phyloP scores from a whole-genome alignment of 2,329 filamentous ascomycete genomes.

The Penicillium expansum region DNA sequence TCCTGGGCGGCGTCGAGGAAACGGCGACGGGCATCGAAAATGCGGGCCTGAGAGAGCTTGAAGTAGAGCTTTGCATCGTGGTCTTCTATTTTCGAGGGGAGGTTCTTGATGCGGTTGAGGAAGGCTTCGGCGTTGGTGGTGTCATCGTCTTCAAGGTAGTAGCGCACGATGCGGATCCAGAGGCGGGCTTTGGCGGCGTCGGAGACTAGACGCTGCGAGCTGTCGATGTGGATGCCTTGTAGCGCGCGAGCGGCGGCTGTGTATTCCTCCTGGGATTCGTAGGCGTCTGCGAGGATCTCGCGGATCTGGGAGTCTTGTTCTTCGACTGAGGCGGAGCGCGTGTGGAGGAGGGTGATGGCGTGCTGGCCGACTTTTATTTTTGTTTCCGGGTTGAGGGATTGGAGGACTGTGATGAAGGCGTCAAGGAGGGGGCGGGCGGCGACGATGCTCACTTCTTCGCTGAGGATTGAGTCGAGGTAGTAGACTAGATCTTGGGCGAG shows the following conservation, averaged over 20 bases:
- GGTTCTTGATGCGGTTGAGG: conserved; percentile 91
- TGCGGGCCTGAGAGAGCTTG: conserved; percentile 85
- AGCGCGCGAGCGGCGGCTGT: conserved; percentile 72
- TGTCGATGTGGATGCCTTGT: conserved; percentile 82
- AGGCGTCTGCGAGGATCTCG: conserved; percentile 75
- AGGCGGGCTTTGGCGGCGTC: conserved; percentile 78
- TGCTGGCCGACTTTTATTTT: conserved; percentile 74
- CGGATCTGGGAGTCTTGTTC: conserved; percentile 80
- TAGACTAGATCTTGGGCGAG: conserved; percentile 63
- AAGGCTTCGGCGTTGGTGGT: conserved; percentile 79
- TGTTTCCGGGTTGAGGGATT: conserved; percentile 54
- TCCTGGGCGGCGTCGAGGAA: conserved; percentile 85
- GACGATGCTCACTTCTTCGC: conserved; percentile 71
- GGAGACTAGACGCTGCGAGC: conserved; percentile 77
- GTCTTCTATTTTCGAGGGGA: conserved; percentile 74
- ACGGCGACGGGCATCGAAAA: conserved; percentile 83
- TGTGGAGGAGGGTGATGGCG: conserved; percentile 64
- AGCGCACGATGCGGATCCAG: conserved; percentile 91
- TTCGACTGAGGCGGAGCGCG: conserved; percentile 71
- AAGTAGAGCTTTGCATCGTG: conserved; percentile 77
- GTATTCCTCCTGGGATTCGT: conserved; percentile 81
- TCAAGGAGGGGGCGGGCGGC: conserved; percentile 68
- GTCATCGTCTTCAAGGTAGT: conserved; percentile 93
- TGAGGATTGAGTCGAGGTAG: conserved; percentile 67
- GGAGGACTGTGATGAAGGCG: conserved; percentile 63